Evolutionary conservation across 352 stramenopile species (phyloP).

Genomic region (Globisporangium okanoganense): DNA sequence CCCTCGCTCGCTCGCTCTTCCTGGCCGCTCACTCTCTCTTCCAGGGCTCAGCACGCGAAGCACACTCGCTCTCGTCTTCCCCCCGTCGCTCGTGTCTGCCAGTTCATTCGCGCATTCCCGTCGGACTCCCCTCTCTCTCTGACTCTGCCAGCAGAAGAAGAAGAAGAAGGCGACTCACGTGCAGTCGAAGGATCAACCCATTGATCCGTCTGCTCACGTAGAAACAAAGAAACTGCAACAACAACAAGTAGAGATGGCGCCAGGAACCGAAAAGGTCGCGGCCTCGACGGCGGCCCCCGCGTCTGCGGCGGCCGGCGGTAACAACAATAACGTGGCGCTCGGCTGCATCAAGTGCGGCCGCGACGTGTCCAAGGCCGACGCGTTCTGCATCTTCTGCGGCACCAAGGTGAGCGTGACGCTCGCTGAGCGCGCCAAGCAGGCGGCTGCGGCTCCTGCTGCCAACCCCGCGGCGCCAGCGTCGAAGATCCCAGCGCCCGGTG

Average conservation of each 20-base stretch:
- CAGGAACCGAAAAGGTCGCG: constrained; percentile 59
- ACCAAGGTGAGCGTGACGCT: constrained; percentile 76
- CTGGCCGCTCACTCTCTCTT: constrained; percentile 18
- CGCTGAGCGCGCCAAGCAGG: constrained; percentile 41
- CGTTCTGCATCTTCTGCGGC: constrained; percentile 87
- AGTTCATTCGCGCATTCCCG: constrained; percentile 5
- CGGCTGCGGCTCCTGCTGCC: constrained; percentile 9
- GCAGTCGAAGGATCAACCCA: not conserved
- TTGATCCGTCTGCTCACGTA: not conserved
- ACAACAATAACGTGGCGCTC: constrained; percentile 43
- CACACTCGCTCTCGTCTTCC: not conserved
- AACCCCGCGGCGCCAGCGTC: constrained; percentile 11
- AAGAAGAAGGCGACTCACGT: not conserved
- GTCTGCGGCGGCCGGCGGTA: constrained; percentile 15
- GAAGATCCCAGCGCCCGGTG: constrained; percentile 3
- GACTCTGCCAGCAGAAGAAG: not conserved
- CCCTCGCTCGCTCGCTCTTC: not conserved
- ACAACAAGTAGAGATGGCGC: constrained; percentile 56
- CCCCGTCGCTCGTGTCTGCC: not conserved
- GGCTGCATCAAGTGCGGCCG: constrained; percentile 75
- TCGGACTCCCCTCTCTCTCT: not conserved
- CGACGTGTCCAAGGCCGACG: constrained; percentile 66
- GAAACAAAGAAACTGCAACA: not conserved
- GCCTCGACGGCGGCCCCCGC: constrained; percentile 5
- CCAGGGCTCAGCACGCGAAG: constrained; percentile 17